Evolutionary conservation across 139 green algal species (phyloP), one percentile per base, ranked within the genome.

Genomic region (Chlorella vulgaris): DNA sequence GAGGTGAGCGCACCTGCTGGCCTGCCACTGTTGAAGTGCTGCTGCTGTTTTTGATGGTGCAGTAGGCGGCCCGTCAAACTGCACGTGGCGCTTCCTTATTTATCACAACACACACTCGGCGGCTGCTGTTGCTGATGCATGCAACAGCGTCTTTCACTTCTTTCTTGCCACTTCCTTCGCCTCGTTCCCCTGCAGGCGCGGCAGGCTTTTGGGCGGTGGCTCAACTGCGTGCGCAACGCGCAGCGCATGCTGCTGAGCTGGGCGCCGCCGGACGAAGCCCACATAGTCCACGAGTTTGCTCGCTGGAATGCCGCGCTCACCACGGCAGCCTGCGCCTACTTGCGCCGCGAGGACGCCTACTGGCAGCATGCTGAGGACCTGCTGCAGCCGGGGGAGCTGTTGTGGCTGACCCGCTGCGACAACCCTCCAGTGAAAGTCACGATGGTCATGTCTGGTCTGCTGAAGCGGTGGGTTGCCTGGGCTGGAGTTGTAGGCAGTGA

Each of bases 381-480:
- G 47, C 74, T 86, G 50, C 69, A 69, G 42, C 70, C 69, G 5
- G 40, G 24, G n/a, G 69, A 86, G 69, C 42, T 68, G 29, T 29
- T 18, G 21, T 83, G 74, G 81, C 58, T 86, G n/a, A 3, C n/a
- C 3, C 28, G 51, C 18, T 74, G 60, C 51, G 42, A 69, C 35
- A 71, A 83, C 50, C 82, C 82, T 36, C 84, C 74, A 4, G 77
- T 87, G n/a, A 55, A 77, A 24, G 73, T 69, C 13, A 36, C 78
- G 31, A 58, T 61, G 28, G 8, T 80, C 13, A 61, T 87, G 42
- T 55, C 8, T 26, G 79, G n/a, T 28, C 31, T 24, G 89, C 91
- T 82, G 91, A 93, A 73, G 86, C 88, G 4, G 79, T 91, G 42
- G 83, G 70, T 15, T 58, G 47, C n/a, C n/a, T n/a, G n/a, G n/a